Base-by-base conservation (phyloP, 345 rosid genomes). In the Dipteronia sinensis region DNA sequence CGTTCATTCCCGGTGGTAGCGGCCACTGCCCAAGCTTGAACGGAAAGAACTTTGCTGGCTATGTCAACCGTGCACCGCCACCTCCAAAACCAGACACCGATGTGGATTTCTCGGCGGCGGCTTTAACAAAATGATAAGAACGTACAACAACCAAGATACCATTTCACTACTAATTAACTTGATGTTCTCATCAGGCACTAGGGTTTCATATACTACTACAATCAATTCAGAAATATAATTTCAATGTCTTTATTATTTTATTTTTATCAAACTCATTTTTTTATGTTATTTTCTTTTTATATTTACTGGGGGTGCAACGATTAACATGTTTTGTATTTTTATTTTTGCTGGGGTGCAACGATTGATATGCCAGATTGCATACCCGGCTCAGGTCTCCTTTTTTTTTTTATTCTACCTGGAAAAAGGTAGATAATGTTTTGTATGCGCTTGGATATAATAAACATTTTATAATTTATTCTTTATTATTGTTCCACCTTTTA, bases 31-130 rank as follows among this genome's bases (percentile, higher is more conserved):
- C n/a, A n/a, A 67, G 13, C 6, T 31, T 74, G 69, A 63, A 31
- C 23, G 61, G 17, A 58, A 82, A 72, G 78, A 85, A 85, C 77
- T 77, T 72, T 8, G 87, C 79, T 34, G 85, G 83, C 75, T 78
- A n/a, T 17, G 20, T 42, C 78, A 11, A 29, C 38, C 71, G 27
- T 31, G 71, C 79, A 7, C 87, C 69, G 0, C 27, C 64, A 2
- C 64, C 63, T 19, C 11, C 63, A 19, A 58, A 58, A 15, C 20
- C 58, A 53, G 3, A 19, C 64, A 59, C 72, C 82, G 16, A n/a
- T 20, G 7, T 10, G 42, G 53, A 40, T 42, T 38, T 19, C 12
- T 67, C 71, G 1, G 53, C 3, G 3, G 13, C 53, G 8, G 46
- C 51, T 38, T 67, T 46, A 8, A 42, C 51, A 17, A 17, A 59